Evolutionary conservation across 2,329 filamentous ascomycete species (phyloP), one percentile per base, ranked within the genome.

Genomic region (Exutisphaerella laricina): DNA sequence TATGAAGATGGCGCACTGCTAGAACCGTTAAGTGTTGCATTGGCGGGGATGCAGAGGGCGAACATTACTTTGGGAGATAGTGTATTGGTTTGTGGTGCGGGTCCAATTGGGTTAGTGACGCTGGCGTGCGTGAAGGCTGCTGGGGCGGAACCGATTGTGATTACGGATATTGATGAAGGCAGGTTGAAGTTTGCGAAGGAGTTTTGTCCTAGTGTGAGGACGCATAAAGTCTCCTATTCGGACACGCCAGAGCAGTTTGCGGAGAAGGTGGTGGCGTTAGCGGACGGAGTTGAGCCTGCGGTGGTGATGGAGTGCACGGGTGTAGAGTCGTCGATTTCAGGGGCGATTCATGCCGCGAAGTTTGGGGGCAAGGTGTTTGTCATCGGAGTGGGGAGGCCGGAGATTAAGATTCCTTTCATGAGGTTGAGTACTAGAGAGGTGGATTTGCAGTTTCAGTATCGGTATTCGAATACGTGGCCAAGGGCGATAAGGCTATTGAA

Each of bases 291-390:
- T 54, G 86, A 94, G 69, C 88, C 90, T 0, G 77, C 82, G 13
- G 71, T 95, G 40, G 82, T 82, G 9, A 77, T 97, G 68, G 90
- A 97, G 69, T 97, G 90, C 72, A 97, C 92, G 0, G 92, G 92
- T 38, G 88, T 95, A 12, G 89, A 96, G 73, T 87, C 82, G 69
- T 89, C 84, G 65, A 85, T 97, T 59, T 79, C 80, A 4, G 76
- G 85, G 20, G 88, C 88, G 40, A 90, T 96, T 63, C 92, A 89
- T 77, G 82, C 86, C 7, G 79, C 85, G 64, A 94, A 90, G 70
- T 97, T 97, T 60, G 92, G 90, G 53, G 90, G 92, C 58, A 95
- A 94, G 69, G 90, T 97, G 41, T 97, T 97, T 62, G 84, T 97
- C 51, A 94, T 96, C 54, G 90, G 90, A 29, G 89, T 97, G 2